Evolutionary conservation across 768 basidiomycete species (phyloP), one percentile per base, ranked within the genome.

Genomic region (Dictyophora rubrovolvata): DNA sequence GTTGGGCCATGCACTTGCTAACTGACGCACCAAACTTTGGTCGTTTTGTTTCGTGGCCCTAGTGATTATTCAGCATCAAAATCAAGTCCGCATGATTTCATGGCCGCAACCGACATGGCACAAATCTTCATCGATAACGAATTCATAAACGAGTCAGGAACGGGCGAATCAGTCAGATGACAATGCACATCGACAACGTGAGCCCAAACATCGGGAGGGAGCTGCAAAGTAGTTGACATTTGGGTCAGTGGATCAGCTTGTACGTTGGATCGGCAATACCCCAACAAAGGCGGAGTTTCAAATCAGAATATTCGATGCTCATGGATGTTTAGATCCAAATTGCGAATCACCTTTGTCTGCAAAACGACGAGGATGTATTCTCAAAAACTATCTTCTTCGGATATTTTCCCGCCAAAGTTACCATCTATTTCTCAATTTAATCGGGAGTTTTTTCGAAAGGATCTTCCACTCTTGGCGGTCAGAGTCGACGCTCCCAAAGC

Each of bases 171-270:
- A 4, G 89, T 93, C 2, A 94, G 93, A 72, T 97, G 94, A 70
- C 90, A 94, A 64, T 97, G 94, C 0, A 85, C 89, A 67, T 96
- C 94, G 56, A 85, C 78, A 59, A 97, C 73, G 65, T 89, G 89
- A 20, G 70, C 72, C 18, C 89, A 73, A 49, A 92, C 52, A 21
- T 66, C 65, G 28, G 47, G 21, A 34, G 60, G 37, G 10, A 61
- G 63, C 11, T 54, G 16, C 17, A 28, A 51, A 21, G 53, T 23
- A 36, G 3, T 21, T 56, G 55, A 23, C 18, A 20, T 36, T 23
- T 54, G 3, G 17, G 53, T 23, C 5, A 34, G 17, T 36, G 22
- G 14, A 2, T 18, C 50, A 51, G 7, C 28, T 28, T 28, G 28
- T 28, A 28, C 28, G 28, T 28, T 28, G 28, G 28, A 28, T 28